Conservation (phyloP, 306 rosid genomes). For the Betula pendula region DNA sequence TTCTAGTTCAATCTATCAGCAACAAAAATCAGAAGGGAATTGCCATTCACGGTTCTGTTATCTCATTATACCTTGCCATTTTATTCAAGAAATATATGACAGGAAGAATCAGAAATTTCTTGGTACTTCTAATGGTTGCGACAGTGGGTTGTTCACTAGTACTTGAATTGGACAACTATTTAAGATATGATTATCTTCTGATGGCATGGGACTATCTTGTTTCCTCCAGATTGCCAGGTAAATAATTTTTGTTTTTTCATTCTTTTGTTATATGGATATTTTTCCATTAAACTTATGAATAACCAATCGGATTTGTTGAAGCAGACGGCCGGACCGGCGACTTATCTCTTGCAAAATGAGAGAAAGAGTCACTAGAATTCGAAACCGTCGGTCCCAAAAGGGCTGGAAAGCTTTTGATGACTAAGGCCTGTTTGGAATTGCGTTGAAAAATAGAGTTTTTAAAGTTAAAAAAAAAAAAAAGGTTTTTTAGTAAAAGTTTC, state of each 20-base stretch:
- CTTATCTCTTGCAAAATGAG: too few relatives aligned
- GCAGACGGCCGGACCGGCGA: too few relatives aligned
- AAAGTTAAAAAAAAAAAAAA: too few relatives aligned
- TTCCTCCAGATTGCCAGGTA: slow-evolving; percentile 5
- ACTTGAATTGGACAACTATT: slow-evolving; percentile 14
- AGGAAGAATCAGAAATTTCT: slow-evolving; percentile 20
- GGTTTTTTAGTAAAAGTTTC: too few relatives aligned
- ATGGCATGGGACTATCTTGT: slow-evolving; percentile 26
- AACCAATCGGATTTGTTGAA: too few relatives aligned
- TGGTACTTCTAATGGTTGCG: slow-evolving; percentile 8
- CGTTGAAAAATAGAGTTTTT: too few relatives aligned
- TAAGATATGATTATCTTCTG: slow-evolving; percentile 10
- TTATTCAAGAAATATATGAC: slow-evolving; percentile 28
- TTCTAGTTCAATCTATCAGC: slow-evolving; percentile 17
- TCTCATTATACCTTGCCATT: slow-evolving; percentile 11
- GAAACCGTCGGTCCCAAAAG: too few relatives aligned
- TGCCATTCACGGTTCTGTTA: slow-evolving; percentile 3
- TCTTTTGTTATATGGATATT: neutral
- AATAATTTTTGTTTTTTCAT: slow-evolving; percentile 11
- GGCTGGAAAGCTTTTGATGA: too few relatives aligned
- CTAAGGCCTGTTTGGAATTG: too few relatives aligned
- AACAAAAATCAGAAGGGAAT: slow-evolving; percentile 2
- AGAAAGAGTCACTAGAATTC: too few relatives aligned
- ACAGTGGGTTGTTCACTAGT: slow-evolving; percentile 15
- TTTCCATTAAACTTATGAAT: neutral